Evolutionary conservation across 352 stramenopile species (phyloP).

Genomic region (Discostella stelligera): DNA sequence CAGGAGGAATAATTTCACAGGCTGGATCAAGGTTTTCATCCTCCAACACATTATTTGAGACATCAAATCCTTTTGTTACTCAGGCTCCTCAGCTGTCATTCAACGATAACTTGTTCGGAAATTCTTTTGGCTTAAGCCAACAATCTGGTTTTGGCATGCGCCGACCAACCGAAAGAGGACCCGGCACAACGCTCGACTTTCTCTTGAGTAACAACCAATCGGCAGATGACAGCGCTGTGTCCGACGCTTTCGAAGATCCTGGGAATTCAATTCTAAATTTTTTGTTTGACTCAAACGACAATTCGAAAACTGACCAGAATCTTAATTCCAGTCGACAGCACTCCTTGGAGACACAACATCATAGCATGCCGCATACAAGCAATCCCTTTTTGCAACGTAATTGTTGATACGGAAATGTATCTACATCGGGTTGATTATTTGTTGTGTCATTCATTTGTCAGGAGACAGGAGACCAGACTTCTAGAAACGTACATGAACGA

Average conservation of each 20-base stretch:
- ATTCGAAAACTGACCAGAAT: conserved; percentile 4
- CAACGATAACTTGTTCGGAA: conserved; percentile 16
- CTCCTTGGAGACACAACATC: background rate
- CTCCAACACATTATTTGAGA: conserved; percentile 17
- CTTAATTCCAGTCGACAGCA: conserved; percentile 13
- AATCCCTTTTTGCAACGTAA: conserved; percentile 30
- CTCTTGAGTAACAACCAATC: conserved; percentile 21
- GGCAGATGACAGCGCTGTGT: conserved; percentile 15
- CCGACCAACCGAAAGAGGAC: background rate
- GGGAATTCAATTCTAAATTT: conserved; percentile 43
- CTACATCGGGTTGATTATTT: too few relatives aligned
- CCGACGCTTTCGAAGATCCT: conserved; percentile 25
- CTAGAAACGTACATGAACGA: too few relatives aligned
- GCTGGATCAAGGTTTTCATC: conserved; percentile 7
- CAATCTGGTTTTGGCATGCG: background rate
- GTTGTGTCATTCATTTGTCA: too few relatives aligned
- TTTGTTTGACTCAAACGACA: conserved; percentile 38
- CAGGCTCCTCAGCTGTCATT: conserved; percentile 5
- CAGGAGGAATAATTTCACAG: conserved; percentile 16
- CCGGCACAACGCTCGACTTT: conserved; percentile 18
- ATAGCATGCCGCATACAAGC: conserved; percentile 20
- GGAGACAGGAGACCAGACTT: too few relatives aligned
- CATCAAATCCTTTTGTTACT: conserved; percentile 29
- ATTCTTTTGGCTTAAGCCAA: conserved; percentile 5
- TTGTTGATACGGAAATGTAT: too few relatives aligned